Conservation (phyloP, 2,329 filamentous ascomycete species). For the Aspergillus costaricaensis region DNA sequence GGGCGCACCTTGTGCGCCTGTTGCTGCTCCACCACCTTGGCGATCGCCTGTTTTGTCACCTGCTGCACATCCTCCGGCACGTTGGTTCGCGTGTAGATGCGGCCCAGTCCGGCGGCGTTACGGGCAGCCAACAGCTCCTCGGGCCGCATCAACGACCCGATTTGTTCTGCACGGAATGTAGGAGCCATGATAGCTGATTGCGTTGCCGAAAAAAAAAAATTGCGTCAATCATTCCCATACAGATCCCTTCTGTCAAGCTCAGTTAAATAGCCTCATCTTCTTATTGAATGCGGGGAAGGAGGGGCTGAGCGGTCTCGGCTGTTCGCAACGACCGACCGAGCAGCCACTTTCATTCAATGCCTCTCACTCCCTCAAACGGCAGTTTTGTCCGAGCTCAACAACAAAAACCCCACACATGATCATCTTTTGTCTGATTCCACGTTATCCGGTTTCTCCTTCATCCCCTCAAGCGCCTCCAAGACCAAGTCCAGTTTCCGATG, state of each 20-base stretch:
- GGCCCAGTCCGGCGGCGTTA: conserved; percentile 5
- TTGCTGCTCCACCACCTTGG: conserved; percentile 21
- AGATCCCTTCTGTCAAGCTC: too few species aligned
- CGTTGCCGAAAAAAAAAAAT: too few species aligned
- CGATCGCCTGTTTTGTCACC: conserved; percentile 18
- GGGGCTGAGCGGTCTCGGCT: neutral
- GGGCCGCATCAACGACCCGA: conserved; percentile 29
- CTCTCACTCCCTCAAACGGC: neutral
- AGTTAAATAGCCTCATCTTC: neutral
- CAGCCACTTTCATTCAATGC: neutral
- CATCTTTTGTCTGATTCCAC: too few species aligned
- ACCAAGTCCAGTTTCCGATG: neutral
- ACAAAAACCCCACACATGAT: too few species aligned
- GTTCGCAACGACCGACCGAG: neutral
- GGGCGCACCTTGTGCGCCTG: conserved; percentile 21
- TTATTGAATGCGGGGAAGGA: neutral
- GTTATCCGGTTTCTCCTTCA: neutral
- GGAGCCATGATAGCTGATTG: neutral
- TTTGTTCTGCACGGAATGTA: conserved; percentile 28
- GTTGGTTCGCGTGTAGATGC: neutral
- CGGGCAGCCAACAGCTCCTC: conserved; percentile 22
- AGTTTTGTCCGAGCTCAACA: neutral
- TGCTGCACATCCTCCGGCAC: conserved; percentile 8
- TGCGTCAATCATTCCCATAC: too few species aligned
- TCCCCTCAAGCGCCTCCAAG: neutral